Evolutionary conservation across 116 monocot genomes (phyloP), one percentile per base, ranked within the genome.

Genomic region (Papilionanthe hybrid): DNA sequence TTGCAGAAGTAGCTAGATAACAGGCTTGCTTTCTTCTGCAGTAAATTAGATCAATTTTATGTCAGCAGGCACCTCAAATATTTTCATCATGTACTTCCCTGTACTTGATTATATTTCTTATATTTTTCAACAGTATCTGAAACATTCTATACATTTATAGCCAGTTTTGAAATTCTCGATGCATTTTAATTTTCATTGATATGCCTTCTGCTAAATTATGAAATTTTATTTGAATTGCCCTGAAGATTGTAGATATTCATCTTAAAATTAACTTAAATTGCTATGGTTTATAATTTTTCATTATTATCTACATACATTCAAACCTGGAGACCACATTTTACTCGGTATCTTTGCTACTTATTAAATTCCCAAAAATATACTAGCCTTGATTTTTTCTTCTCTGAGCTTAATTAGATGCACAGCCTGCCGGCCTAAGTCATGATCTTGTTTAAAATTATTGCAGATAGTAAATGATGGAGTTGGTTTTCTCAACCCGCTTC

Each of bases 401-500:
- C 29, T 69, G 32, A 1, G 69, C 8, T 69, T 69, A 73, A 42
- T 73, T 43, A n/a, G n/a, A 1, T 44, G 20, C 32, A 71, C 18
- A 71, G 28, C 13, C 71, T 71, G 37, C 4, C 9, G 37, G 69
- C 73, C 44, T 44, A n/a, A 19, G n/a, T 23, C 73, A 73, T 43
- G 73, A n/a, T 43, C 37, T 29, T 73, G 44, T 44, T 73, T 65
- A 27, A 32, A 32, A 76, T 7, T 72, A 76, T 19, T 81, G 73
- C 86, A 97, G 96, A 91, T 88, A 72, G 72, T 92, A 72, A 97
- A 97, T 91, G 96, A 97, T 84, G 75, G 80, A 44, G 72, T 92
- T 80, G 82, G 88, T 82, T 98, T 98, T 85, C 18, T 93, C 22
- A 84, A 90, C 49, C 98, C 98, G 23, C 69, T 98, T 79, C 84